Conservation (phyloP, 1,139 yeast genomes). For the Blastobotrys arbuscula region DNA sequence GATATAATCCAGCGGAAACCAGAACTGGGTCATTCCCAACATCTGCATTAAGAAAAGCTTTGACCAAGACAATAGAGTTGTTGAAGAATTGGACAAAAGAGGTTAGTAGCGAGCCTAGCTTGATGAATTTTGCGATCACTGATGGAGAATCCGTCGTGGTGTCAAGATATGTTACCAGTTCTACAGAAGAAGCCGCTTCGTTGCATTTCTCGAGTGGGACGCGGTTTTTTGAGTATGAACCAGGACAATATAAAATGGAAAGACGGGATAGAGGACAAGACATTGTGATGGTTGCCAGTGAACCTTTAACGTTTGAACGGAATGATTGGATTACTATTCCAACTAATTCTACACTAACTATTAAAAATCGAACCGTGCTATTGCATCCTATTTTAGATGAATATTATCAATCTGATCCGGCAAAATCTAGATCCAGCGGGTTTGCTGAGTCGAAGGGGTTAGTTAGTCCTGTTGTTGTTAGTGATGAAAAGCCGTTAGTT, state of each 20-base stretch:
- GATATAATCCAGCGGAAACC: constrained; percentile 55
- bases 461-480: constrained; percentile 67
- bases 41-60: constrained; percentile 56
- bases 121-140: constrained; percentile 89
- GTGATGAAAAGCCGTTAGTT: constrained; percentile 39
- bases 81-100: constrained; percentile 64
- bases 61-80: constrained; percentile 64
- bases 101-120: constrained; percentile 61
- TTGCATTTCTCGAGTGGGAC: constrained; percentile 93
- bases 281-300: constrained; percentile 94
- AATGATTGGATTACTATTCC: constrained; percentile 98
- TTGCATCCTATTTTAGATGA: constrained; percentile 90
- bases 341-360: constrained; percentile 80
- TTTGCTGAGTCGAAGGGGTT: constrained; percentile 89
- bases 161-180: constrained; percentile 81
- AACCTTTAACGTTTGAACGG: constrained; percentile 91
- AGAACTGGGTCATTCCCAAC: constrained; percentile 46
- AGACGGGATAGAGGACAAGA: constrained; percentile 87
- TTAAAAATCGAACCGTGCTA: constrained; percentile 77
- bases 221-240: constrained; percentile 79
- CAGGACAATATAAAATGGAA: constrained; percentile 85
- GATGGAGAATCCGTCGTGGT: constrained; percentile 89
- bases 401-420: constrained; percentile 69
- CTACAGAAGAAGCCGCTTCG: constrained; percentile 93
- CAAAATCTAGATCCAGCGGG: constrained; percentile 62